phyloP scores from a whole-genome alignment of 768 basidiomycete genomes.

The Mycena floridula region DNA sequence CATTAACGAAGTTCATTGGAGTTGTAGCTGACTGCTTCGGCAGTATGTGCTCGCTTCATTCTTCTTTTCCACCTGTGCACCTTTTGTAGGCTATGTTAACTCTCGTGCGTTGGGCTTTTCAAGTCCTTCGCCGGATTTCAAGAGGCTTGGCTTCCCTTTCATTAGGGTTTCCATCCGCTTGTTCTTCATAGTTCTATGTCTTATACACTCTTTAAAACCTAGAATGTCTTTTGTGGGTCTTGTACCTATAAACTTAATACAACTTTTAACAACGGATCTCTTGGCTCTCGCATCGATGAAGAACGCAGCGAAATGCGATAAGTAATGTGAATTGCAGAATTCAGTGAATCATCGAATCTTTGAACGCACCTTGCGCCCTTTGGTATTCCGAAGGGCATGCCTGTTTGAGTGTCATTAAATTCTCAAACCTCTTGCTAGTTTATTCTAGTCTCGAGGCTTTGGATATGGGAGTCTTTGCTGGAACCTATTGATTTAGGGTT shows the following conservation, averaged over 20 bases:
- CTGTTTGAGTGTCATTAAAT: slow-evolving; percentile 71
- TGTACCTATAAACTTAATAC: slow-evolving; percentile 24
- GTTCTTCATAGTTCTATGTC: slow-evolving; percentile 20
- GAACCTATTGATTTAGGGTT: slow-evolving; percentile 21
- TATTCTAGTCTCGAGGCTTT: slow-evolving; percentile 22
- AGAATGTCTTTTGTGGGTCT: slow-evolving; percentile 21
- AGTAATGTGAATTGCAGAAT: slow-evolving; percentile 81
- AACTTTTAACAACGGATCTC: slow-evolving; percentile 65
- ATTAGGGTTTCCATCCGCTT: background rate
- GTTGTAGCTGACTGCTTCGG: slow-evolving; percentile 22
- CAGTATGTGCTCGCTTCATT: slow-evolving; percentile 31
- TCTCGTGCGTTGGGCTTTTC: too few relatives aligned
- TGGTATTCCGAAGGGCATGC: slow-evolving; percentile 71
- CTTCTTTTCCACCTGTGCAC: too few relatives aligned
- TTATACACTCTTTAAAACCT: slow-evolving; percentile 17
- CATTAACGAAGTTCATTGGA: slow-evolving; percentile 44
- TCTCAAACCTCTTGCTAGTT: slow-evolving; percentile 37
- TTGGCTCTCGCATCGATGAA: slow-evolving; percentile 79
- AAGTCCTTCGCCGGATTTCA: too few relatives aligned
- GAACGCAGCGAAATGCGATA: slow-evolving; percentile 77
- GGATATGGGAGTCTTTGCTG: slow-evolving; percentile 35
- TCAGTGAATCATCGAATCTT: slow-evolving; percentile 82
- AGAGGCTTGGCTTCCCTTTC: too few relatives aligned
- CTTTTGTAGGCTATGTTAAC: too few relatives aligned
- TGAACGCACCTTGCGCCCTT: slow-evolving; percentile 76